These are phyloP conservation scores for Capsella bursapastoris DNA, from an alignment of 345 rosid genomes.

Conservation along the genomic window DNA sequence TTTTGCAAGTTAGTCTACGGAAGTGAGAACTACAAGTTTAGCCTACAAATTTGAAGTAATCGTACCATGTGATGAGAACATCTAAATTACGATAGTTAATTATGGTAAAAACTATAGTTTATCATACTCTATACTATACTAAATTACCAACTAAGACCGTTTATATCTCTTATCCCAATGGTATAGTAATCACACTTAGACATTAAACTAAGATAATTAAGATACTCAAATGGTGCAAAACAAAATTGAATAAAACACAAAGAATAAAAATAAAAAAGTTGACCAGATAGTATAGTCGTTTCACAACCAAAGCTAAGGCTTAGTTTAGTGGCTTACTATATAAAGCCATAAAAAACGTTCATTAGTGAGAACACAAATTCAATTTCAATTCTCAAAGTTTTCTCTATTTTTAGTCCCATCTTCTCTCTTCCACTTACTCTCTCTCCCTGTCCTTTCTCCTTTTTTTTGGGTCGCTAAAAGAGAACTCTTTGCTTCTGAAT, in stretches of 20 bases:
- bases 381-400: conserved; percentile 16
- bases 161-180: neutral
- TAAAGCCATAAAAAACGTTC: conserved; percentile 14
- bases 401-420: conserved; percentile 9
- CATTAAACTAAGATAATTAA: neutral
- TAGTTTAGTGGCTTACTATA: conserved; percentile 32
- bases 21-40: neutral
- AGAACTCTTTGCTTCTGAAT: conserved; percentile 34
- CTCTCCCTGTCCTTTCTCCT: conserved; percentile 19
- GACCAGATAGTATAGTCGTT: conserved; percentile 22
- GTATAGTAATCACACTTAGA: conserved; percentile 10
- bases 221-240: conserved; percentile 9
- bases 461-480: neutral
- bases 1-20: neutral
- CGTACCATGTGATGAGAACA: neutral
- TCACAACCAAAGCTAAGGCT: conserved; percentile 4
- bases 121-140: neutral
- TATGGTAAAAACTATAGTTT: no score
- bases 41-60: neutral
- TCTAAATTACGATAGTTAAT: neutral
- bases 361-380: conserved; percentile 21
- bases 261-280: conserved; percentile 30
- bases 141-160: neutral
- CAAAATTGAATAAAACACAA: conserved; percentile 23
- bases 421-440: conserved; percentile 11